These are phyloP conservation scores for Phytophthora fragariaefolia DNA, from an alignment of 352 stramenopile genomes.

Conservation along the genomic window DNA sequence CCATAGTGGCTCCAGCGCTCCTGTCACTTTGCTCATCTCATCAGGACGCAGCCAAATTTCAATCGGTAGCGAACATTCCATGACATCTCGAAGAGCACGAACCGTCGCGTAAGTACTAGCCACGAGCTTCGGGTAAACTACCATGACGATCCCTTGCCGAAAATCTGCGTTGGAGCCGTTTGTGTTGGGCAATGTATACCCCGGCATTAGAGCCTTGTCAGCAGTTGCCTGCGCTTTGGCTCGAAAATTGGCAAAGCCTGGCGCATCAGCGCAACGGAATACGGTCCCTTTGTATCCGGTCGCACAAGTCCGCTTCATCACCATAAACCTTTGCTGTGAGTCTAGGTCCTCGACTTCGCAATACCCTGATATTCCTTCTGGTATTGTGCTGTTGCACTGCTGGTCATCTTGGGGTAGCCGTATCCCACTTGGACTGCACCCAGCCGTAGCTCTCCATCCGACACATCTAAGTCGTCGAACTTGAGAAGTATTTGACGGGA, in stretches of 20 bases:
- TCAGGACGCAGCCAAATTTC: slow-evolving; percentile 57
- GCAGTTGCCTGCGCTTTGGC: slow-evolving; percentile 29
- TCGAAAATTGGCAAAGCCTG: slow-evolving; percentile 47
- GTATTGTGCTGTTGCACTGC: slow-evolving; percentile 24
- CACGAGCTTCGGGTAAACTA: slow-evolving; percentile 58
- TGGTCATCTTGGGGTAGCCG: slow-evolving; percentile 21
- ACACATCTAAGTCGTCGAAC: slow-evolving; percentile 20
- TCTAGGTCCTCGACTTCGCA: slow-evolving; percentile 29
- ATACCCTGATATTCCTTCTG: slow-evolving; percentile 21
- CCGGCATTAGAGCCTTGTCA: slow-evolving; percentile 7
- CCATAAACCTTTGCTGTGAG: slow-evolving; percentile 34
- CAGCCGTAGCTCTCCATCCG: slow-evolving; percentile 21
- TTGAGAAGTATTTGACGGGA: slow-evolving; percentile 24
- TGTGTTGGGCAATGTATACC: slow-evolving; percentile 17
- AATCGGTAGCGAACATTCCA: slow-evolving; percentile 51
- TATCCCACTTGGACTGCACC: slow-evolving; percentile 19
- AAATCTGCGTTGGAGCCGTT: neutral
- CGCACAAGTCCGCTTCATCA: slow-evolving; percentile 42
- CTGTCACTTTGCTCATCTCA: slow-evolving; percentile 40
- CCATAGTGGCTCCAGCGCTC: slow-evolving; percentile 23
- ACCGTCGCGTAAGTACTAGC: slow-evolving; percentile 36
- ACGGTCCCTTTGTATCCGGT: slow-evolving; percentile 21
- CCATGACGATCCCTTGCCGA: slow-evolving; percentile 51
- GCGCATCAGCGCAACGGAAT: slow-evolving; percentile 47
- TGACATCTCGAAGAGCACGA: slow-evolving; percentile 34